A percentile compares a stretch with the other conserved stretches of the same genome.
phyloP scores from a whole-genome alignment of 768 basidiomycete genomes.

The Suillus alpinus region DNA sequence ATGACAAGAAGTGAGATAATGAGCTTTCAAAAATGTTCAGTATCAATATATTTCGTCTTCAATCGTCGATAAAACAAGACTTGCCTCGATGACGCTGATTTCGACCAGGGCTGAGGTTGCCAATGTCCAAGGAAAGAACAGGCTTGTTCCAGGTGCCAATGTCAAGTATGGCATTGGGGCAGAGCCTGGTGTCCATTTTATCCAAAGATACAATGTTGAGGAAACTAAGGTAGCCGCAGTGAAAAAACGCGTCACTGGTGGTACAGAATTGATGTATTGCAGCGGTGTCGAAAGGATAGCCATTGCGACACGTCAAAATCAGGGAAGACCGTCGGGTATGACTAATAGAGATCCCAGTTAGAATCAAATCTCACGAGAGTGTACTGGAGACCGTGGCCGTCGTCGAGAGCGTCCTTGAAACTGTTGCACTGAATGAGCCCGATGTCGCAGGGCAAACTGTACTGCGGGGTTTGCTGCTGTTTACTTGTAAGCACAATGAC shows the following conservation, averaged over 20 bases:
- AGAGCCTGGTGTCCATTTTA: constrained; percentile 51
- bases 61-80: constrained; percentile 23
- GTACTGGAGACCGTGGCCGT: not conserved
- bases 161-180: constrained; percentile 64
- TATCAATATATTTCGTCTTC: constrained; percentile 5
- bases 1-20: constrained; percentile 72
- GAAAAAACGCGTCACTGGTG: constrained; percentile 75
- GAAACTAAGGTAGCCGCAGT: constrained; percentile 57
- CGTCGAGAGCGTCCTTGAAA: not conserved
- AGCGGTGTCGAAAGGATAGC: constrained; percentile 74
- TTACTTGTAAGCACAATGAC: constrained; percentile 16
- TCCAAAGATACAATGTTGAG: constrained; percentile 62
- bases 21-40: constrained; percentile 48
- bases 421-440: constrained; percentile 1
- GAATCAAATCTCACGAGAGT: not conserved
- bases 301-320: constrained; percentile 40
- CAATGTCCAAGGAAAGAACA: constrained; percentile 92
- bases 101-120: constrained; percentile 89
- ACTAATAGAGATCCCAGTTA: not conserved
- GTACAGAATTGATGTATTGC: constrained; percentile 66
- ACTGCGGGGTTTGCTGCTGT: constrained; percentile 21
- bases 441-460: constrained; percentile 1
- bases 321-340: not conserved
- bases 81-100: constrained; percentile 76
- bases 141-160: constrained; percentile 74